Evolutionary conservation across 2,329 filamentous ascomycete species (phyloP).

Genomic region (Dothistroma pini): DNA sequence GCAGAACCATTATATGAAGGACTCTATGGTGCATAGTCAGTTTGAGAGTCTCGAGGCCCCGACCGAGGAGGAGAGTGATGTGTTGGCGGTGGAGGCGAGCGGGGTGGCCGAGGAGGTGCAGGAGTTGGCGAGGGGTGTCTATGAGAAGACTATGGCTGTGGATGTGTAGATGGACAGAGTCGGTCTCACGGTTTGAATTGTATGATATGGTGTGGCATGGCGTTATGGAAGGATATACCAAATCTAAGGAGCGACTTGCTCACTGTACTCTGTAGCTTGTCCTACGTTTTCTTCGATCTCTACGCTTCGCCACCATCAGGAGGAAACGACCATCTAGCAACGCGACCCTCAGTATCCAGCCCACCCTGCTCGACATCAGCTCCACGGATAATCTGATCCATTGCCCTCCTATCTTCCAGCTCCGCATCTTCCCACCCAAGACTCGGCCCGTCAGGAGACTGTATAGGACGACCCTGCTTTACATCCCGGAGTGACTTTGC

Average conservation of each 20-base stretch:
- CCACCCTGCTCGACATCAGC: too few species aligned
- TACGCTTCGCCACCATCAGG: too few species aligned
- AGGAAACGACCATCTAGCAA: too few species aligned
- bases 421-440: too few species aligned
- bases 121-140: conserved; percentile 37
- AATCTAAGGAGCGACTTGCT: neutral
- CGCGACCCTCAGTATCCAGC: too few species aligned
- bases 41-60: conserved; percentile 85
- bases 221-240: conserved; percentile 12
- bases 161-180: conserved; percentile 7
- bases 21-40: conserved; percentile 91
- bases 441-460: too few species aligned
- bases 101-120: conserved; percentile 41
- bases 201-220: neutral
- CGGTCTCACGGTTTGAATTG: neutral
- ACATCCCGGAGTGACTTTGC: too few species aligned
- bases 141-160: conserved; percentile 36
- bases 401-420: too few species aligned
- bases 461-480: too few species aligned
- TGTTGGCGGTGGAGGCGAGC: conserved; percentile 46
- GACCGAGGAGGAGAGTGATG: conserved; percentile 50
- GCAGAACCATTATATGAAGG: conserved; percentile 91
- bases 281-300: too few species aligned
- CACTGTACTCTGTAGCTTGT: neutral
- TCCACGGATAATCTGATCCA: too few species aligned